These are phyloP conservation scores for Quercus cerris DNA, from an alignment of 306 rosid species.

Conservation along the genomic window DNA sequence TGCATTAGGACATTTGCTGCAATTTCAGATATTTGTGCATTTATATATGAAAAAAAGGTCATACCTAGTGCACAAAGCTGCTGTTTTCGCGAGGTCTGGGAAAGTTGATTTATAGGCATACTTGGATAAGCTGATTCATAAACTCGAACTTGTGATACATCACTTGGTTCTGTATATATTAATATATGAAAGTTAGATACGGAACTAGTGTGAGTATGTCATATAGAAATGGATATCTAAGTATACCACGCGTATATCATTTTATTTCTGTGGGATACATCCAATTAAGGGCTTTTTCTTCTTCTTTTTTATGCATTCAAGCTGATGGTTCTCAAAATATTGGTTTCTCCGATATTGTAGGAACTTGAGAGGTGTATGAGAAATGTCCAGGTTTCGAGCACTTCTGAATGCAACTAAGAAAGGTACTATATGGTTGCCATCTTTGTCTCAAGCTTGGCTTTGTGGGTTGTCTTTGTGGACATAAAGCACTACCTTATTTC, in stretches of 20 bases:
- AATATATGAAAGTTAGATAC: background rate
- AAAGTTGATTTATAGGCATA: too few relatives aligned
- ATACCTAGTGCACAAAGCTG: too few relatives aligned
- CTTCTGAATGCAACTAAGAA: conserved; percentile 70
- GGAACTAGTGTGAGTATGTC: background rate
- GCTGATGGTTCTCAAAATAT: background rate
- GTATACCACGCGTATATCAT: too few relatives aligned
- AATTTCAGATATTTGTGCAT: background rate
- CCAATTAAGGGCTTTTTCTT: background rate
- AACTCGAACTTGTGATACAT: too few relatives aligned
- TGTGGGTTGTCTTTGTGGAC: background rate
- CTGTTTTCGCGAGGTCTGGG: too few relatives aligned
- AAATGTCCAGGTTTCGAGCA: conserved; percentile 74
- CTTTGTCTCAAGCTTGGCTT: background rate
- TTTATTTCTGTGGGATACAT: too few relatives aligned
- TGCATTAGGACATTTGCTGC: background rate
- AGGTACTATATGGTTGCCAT: conserved; percentile 35
- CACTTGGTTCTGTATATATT: background rate
- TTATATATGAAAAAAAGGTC: background rate
- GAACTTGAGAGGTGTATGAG: conserved; percentile 12
- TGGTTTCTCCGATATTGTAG: background rate
- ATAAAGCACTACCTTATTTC: background rate
- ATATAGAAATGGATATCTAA: background rate
- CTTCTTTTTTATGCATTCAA: background rate
- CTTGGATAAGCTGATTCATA: too few relatives aligned